phyloP scores from a whole-genome alignment of 352 stramenopile genomes.

The Globisporangium middletonii region DNA sequence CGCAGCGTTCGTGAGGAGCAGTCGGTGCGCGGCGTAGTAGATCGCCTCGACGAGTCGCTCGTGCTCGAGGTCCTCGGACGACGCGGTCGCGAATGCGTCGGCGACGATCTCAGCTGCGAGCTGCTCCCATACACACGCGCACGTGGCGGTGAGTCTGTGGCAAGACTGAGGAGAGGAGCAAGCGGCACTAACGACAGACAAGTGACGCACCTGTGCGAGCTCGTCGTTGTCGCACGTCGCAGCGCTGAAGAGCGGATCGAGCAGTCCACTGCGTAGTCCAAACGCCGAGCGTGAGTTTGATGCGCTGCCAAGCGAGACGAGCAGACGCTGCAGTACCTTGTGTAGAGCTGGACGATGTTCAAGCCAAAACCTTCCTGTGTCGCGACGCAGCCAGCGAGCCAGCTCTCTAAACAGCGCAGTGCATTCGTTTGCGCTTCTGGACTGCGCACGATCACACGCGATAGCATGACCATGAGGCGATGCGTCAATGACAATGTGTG shows the following conservation, averaged over 20 bases:
- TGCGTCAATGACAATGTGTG: too few species aligned
- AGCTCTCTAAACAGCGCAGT: constrained; percentile 59
- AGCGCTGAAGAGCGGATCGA: constrained; percentile 34
- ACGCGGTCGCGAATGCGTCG: constrained; percentile 43
- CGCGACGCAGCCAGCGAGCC: constrained; percentile 53
- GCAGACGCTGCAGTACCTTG: too few species aligned
- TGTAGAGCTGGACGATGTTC: constrained; percentile 29
- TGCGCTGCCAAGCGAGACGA: not conserved
- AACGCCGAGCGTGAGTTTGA: not conserved
- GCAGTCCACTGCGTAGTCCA: constrained; percentile 21
- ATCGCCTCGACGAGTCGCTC: constrained; percentile 23
- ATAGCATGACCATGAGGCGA: too few species aligned
- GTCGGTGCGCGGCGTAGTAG: constrained; percentile 16
- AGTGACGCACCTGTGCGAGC: constrained; percentile 28
- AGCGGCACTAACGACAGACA: not conserved
- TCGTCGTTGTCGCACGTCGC: constrained; percentile 29
- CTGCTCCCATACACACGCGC: constrained; percentile 16
- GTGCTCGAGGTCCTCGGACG: constrained; percentile 10
- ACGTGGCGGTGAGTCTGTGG: not conserved
- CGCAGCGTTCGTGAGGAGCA: constrained; percentile 21
- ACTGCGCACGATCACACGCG: constrained; percentile 17
- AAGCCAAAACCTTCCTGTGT: constrained; percentile 43
- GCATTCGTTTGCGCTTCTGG: constrained; percentile 29
- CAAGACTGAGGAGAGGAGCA: too few species aligned
- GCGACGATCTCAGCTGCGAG: constrained; percentile 52